These are phyloP conservation scores for Diddensiella caesifluorescens DNA, from an alignment of 805 yeast species.

Conservation along the genomic window DNA sequence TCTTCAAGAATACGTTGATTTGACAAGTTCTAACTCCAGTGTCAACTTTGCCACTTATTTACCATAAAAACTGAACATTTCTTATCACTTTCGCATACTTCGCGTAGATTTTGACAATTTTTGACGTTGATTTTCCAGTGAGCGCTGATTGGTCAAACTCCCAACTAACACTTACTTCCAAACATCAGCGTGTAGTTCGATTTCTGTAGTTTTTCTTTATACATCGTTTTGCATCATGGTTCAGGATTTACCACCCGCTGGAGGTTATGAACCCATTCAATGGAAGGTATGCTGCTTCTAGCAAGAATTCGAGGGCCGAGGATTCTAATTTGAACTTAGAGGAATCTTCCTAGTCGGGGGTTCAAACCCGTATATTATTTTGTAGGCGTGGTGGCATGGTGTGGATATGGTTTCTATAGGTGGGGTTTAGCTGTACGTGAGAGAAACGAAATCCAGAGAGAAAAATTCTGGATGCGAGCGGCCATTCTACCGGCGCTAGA, in stretches of 20 bases:
- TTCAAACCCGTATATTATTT: constrained; percentile 73
- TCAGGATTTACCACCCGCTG: constrained; percentile 84
- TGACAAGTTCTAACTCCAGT: too few relatives aligned
- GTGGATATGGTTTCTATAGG: constrained; percentile 68
- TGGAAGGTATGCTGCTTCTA: constrained; percentile 49
- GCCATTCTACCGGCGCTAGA: constrained; percentile 64
- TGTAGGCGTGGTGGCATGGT: constrained; percentile 55
- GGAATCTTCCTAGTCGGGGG: constrained; percentile 80
- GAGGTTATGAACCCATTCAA: constrained; percentile 81
- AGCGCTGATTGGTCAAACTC: too few relatives aligned
- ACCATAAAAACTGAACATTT: too few relatives aligned
- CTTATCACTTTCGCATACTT: background rate
- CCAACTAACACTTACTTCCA: too few relatives aligned
- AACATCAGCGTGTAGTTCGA: too few relatives aligned
- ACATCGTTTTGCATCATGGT: constrained; percentile 17
- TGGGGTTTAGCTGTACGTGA: constrained; percentile 65
- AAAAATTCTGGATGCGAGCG: constrained; percentile 72
- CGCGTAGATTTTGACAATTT: background rate
- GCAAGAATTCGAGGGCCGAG: background rate
- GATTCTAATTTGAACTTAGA: constrained; percentile 26
- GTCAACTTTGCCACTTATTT: too few relatives aligned
- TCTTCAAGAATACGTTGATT: too few relatives aligned
- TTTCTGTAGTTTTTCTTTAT: constrained; percentile 7
- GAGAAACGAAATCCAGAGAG: constrained; percentile 65
- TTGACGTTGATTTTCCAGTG: background rate